Evolutionary conservation across 2,329 filamentous ascomycete genomes (phyloP).

Genomic region (Fusarium neocosmosporiellum): DNA sequence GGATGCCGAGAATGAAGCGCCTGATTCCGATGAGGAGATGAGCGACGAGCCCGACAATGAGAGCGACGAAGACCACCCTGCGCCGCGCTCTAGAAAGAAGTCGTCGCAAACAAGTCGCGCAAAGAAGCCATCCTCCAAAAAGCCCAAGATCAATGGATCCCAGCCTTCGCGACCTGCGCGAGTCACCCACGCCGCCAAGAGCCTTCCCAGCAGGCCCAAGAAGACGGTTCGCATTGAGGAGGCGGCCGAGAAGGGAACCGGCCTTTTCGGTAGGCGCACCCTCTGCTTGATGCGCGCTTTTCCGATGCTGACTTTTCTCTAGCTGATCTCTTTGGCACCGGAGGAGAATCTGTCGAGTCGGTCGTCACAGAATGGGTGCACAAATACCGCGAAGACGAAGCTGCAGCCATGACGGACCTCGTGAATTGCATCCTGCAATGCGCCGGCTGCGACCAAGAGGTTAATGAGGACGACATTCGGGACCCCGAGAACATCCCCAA

Average conservation of each 20-base stretch:
- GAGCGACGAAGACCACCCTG: conserved; percentile 56
- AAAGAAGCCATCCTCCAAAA: conserved; percentile 71
- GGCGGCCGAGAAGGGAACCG: conserved; percentile 62
- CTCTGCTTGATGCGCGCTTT: background rate
- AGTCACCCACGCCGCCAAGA: conserved; percentile 47
- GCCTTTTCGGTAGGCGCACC: conserved; percentile 62
- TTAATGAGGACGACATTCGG: conserved; percentile 85
- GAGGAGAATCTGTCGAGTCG: conserved; percentile 65
- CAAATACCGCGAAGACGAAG: conserved; percentile 65
- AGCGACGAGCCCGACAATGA: conserved; percentile 61
- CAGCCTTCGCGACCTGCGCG: conserved; percentile 52
- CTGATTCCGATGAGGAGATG: conserved; percentile 58
- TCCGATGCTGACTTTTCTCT: conserved; percentile 34
- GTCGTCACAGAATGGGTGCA: conserved; percentile 71
- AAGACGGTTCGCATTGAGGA: conserved; percentile 64
- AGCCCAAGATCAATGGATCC: conserved; percentile 71
- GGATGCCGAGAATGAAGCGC: conserved; percentile 61
- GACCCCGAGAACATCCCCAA: conserved; percentile 89
- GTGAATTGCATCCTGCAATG: conserved; percentile 76
- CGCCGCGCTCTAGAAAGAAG: conserved; percentile 53
- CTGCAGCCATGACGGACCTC: conserved; percentile 68
- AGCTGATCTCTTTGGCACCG: conserved; percentile 74
- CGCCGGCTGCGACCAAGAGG: conserved; percentile 82
- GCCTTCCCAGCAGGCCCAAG: conserved; percentile 65
- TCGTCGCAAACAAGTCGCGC: conserved; percentile 58